phyloP scores from a whole-genome alignment of 176 grass and related monocot species.

The Triticum dicoccoides region DNA sequence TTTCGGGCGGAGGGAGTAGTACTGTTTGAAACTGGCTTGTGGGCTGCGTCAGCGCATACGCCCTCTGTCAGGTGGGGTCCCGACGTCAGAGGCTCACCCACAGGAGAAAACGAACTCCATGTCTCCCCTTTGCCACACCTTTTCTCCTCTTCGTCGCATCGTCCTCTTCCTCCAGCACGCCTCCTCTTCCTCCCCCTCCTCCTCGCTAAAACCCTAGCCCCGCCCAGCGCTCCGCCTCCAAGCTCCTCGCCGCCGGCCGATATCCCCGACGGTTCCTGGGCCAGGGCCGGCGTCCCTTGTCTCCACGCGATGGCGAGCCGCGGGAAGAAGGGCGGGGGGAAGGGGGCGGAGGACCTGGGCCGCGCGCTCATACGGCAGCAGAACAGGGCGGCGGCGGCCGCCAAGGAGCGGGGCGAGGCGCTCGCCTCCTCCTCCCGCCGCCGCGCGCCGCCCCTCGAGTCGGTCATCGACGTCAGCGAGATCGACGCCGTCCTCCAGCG shows the following conservation, averaged over 20 bases:
- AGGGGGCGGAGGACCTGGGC: slow-evolving; percentile 47
- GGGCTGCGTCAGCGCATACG: slow-evolving; percentile 10
- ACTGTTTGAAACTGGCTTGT: not conserved
- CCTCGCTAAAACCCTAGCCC: slow-evolving; percentile 36
- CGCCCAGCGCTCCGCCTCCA: not conserved
- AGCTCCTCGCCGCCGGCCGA: not conserved
- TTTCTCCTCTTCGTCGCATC: not conserved
- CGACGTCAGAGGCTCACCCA: not conserved
- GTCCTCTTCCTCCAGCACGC: not conserved
- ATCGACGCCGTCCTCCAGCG: slow-evolving; percentile 76
- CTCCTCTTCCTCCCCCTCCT: not conserved
- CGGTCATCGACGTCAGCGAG: slow-evolving; percentile 80
- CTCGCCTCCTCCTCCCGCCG: slow-evolving; percentile 38
- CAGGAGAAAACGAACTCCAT: slow-evolving; percentile 7
- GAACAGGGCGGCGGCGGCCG: slow-evolving; percentile 56
- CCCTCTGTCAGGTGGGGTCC: not conserved
- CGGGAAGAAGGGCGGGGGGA: slow-evolving; percentile 58
- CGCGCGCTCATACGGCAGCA: slow-evolving; percentile 67
- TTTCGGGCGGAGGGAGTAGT: no score
- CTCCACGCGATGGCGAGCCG: slow-evolving; percentile 26
- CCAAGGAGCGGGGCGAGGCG: slow-evolving; percentile 69
- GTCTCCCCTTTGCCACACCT: not conserved
- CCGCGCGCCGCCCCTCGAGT: slow-evolving; percentile 57
- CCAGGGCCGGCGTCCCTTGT: not conserved
- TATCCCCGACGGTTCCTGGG: not conserved